Evolutionary conservation across 371 early-diverging fungal species (phyloP).

Genomic region (Rhizopus sp.): DNA sequence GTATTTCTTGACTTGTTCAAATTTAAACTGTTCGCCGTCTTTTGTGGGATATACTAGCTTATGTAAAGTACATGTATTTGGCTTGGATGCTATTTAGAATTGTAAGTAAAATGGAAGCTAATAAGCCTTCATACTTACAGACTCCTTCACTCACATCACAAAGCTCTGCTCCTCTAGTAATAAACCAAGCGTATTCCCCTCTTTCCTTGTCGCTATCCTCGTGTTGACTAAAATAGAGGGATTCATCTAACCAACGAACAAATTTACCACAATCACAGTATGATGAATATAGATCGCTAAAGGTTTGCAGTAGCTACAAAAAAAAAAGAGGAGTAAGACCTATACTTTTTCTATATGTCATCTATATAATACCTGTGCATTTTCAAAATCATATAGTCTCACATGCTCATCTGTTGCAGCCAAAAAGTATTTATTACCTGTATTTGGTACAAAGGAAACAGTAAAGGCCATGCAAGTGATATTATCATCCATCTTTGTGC

Average conservation of each 20-base stretch:
- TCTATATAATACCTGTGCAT: constrained; percentile 54
- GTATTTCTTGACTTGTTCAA: constrained; percentile 72
- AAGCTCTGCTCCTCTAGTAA: constrained; percentile 88
- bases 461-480: constrained; percentile 94
- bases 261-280: constrained; percentile 92
- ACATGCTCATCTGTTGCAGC: constrained; percentile 88
- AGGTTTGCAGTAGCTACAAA: constrained; percentile 70
- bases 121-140: constrained; percentile 47
- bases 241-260: constrained; percentile 65
- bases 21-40: constrained; percentile 64
- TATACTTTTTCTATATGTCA: not conserved
- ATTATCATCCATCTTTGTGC: constrained; percentile 74
- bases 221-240: constrained; percentile 14
- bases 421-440: constrained; percentile 89
- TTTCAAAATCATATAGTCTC: constrained; percentile 87
- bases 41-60: constrained; percentile 76
- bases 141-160: constrained; percentile 82
- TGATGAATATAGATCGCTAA: constrained; percentile 79
- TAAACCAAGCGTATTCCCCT: constrained; percentile 69
- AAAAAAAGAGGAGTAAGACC: not conserved
- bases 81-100: constrained; percentile 62
- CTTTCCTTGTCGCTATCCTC: constrained; percentile 15
- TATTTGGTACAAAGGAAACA: constrained; percentile 88
- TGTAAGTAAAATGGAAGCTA: not conserved
- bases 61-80: constrained; percentile 83